Evolutionary conservation across 2,329 filamentous ascomycete species (phyloP).

Genomic region (Cercospora beticola): DNA sequence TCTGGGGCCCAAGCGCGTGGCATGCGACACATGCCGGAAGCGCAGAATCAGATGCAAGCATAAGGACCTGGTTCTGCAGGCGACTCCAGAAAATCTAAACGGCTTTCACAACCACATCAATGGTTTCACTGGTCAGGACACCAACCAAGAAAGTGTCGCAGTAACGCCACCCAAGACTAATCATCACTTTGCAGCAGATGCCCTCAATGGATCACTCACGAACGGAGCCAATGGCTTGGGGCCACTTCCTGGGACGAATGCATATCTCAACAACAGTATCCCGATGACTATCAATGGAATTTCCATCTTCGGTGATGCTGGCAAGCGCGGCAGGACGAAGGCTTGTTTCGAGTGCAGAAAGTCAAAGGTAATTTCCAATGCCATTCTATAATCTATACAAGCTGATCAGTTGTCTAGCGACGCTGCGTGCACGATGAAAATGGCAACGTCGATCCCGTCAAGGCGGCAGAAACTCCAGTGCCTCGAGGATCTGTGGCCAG

Average conservation of each 20-base stretch:
- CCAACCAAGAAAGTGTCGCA: slow-evolving; percentile 32
- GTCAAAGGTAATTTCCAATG: slow-evolving; percentile 57
- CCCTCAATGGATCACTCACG: slow-evolving; percentile 10
- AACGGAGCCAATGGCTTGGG: slow-evolving; percentile 19
- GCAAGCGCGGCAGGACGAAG: slow-evolving; percentile 53
- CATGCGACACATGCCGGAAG: slow-evolving; percentile 63
- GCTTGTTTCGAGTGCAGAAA: slow-evolving; percentile 66
- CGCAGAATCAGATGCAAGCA: slow-evolving; percentile 64
- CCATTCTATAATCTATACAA: slow-evolving; percentile 7
- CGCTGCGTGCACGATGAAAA: slow-evolving; percentile 67
- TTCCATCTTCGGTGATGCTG: slow-evolving; percentile 54
- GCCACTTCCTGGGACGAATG: slow-evolving; percentile 35
- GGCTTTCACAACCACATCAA: slow-evolving; percentile 17
- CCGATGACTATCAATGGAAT: slow-evolving; percentile 56
- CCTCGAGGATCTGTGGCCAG: slow-evolving; percentile 57
- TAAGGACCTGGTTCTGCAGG: slow-evolving; percentile 53
- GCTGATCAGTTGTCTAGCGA: slow-evolving; percentile 46
- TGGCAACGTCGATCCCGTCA: slow-evolving; percentile 63
- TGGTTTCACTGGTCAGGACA: slow-evolving; percentile 15
- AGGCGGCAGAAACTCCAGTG: slow-evolving; percentile 61
- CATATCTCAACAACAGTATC: slow-evolving; percentile 37
- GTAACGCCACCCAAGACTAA: slow-evolving; percentile 28
- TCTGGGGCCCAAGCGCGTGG: slow-evolving; percentile 59
- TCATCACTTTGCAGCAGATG: slow-evolving; percentile 19
- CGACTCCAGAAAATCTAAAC: slow-evolving; percentile 19